A percentile compares a stretch with the other conserved stretches of the same genome.
These are phyloP conservation scores for Pseudofabraea citricarpa DNA, from an alignment of 2,329 filamentous ascomycete species.

Conservation along the genomic window DNA sequence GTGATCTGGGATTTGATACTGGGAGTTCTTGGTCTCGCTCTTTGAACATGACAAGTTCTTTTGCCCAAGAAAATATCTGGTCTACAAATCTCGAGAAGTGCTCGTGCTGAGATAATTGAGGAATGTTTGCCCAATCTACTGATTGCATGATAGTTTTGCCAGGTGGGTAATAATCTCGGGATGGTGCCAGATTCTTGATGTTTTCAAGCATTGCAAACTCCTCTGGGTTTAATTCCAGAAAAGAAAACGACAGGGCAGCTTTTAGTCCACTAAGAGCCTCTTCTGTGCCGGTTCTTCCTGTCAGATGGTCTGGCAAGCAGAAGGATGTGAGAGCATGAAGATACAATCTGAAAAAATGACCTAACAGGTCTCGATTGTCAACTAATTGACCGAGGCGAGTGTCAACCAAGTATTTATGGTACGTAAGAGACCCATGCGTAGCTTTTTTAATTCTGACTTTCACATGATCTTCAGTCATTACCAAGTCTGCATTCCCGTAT, in stretches of 20 bases:
- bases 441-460: constrained; percentile 29
- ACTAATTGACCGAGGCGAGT: constrained; percentile 41
- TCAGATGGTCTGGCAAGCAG: constrained; percentile 45
- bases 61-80: constrained; percentile 31
- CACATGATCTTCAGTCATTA: constrained; percentile 24
- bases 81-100: constrained; percentile 32
- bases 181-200: constrained; percentile 38
- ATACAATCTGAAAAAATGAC: constrained; percentile 45
- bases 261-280: constrained; percentile 42
- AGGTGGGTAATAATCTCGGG: constrained; percentile 38
- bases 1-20: constrained; percentile 9
- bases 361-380: constrained; percentile 44
- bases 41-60: constrained; percentile 26
- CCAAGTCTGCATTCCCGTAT: constrained; percentile 26
- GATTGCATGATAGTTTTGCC: constrained; percentile 41
- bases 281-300: constrained; percentile 47
- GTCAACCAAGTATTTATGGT: constrained; percentile 46
- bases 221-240: constrained; percentile 31
- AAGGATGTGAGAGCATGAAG: constrained; percentile 51
- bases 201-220: constrained; percentile 31
- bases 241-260: constrained; percentile 45
- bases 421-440: constrained; percentile 6
- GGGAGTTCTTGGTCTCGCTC: background rate
- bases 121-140: constrained; percentile 37
- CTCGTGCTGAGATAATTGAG: constrained; percentile 40